Evolutionary conservation across 1,139 yeast species (phyloP), one percentile per base, ranked within the genome.

Genomic region (Sporopachydermia cereana): DNA sequence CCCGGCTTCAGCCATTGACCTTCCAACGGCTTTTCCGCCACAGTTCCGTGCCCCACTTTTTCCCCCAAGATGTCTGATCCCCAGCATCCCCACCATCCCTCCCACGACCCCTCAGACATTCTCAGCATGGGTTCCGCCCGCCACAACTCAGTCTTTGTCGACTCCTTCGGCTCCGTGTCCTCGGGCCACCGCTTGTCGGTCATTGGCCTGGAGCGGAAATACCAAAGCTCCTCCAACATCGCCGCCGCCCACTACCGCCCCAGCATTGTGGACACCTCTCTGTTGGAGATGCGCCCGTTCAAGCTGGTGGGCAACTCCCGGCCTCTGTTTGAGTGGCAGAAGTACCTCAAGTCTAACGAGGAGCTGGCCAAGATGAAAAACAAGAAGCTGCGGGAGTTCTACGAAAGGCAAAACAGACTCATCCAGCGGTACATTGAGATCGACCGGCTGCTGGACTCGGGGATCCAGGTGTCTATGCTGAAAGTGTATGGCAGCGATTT

Each of bases 361-460:
- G 65, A 54, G 49, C 53, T 54, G 43, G 53, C 44, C 3, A 50
- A 49, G 4, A 54, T 67, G 16, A 59, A 53, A 34, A 57, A 56
- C 34, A 56, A 50, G 36, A 46, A 51, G 14, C 46, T 70, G 18
- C 57, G 60, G 36, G 46, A 55, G 4, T 76, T 63, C 55, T 77
- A 76, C 56, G 53, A 59, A 39, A 57, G 63, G 3, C 89, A 82
- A 59, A 82, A 84, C 55, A 73, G 68, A 29, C 59, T 79, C 48
- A 76, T 82, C 48, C 74, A 71, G 25, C 67, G 75, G 45, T 80
- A 75, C 52, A 60, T 62, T 44, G 82, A 76, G 49, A 76, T 84
- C 27, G 94, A 84, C 57, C 65, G 69, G 46, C 66, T 82, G 47
- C 66, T 84, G 44, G 93, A 82, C 57, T 76, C 86, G 2, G 89